Conservation (phyloP, 257 asterid genomes). For the Solanum corneliomulleri region DNA sequence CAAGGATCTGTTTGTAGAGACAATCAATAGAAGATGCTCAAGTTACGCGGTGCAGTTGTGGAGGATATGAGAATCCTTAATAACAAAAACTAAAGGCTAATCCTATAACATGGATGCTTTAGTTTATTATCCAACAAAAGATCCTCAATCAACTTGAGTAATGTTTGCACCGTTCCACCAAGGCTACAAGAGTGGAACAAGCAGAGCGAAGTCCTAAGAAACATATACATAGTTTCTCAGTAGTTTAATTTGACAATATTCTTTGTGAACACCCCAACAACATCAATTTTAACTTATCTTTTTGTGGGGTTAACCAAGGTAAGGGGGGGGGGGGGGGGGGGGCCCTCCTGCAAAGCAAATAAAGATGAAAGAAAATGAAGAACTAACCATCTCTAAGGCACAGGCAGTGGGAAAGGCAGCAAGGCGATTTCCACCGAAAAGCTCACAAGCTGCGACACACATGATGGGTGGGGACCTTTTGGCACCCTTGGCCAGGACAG, state of each 20-base stretch:
- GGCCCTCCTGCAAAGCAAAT: neutral
- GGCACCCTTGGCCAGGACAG: conserved; percentile 79
- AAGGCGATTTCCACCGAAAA: conserved; percentile 67
- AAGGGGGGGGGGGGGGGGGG: no score
- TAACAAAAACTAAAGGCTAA: neutral
- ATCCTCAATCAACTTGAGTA: neutral
- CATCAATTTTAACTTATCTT: neutral
- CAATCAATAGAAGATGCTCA: neutral
- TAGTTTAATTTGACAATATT: neutral
- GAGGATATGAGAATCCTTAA: neutral
- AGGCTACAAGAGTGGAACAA: neutral
- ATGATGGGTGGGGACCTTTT: conserved; percentile 88
- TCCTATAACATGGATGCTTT: neutral
- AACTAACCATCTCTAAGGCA: conserved; percentile 85
- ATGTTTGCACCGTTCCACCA: neutral
- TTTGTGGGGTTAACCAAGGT: no score
- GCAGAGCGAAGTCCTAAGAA: neutral
- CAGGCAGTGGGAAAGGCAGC: conserved; percentile 99
- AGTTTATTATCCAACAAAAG: neutral
- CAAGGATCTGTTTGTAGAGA: neutral
- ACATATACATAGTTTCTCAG: neutral
- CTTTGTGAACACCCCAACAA: neutral
- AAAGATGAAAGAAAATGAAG: neutral
- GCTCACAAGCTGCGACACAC: conserved; percentile 95
- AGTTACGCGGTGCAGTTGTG: neutral